These are phyloP conservation scores for Marchantia polymorpha DNA, from an alignment of 225 moss, liverwort and hornwort species.

Conservation along the genomic window DNA sequence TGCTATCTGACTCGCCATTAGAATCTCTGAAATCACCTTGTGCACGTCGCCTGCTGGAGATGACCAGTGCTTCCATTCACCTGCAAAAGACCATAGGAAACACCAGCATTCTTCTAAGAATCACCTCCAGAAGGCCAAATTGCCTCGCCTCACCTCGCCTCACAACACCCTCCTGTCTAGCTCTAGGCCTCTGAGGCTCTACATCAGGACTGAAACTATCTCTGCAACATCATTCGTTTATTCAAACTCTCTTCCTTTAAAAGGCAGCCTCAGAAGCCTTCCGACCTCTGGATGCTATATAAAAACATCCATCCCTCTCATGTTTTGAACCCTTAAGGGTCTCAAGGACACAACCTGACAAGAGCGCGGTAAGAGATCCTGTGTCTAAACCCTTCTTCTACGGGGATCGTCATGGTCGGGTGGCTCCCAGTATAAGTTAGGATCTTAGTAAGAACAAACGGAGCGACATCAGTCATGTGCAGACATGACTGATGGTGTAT, in stretches of 20 bases:
- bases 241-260: not conserved
- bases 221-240: not conserved
- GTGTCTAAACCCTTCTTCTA: not conserved
- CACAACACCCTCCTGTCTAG: not conserved
- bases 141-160: not conserved
- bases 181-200: not conserved
- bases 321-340: not conserved
- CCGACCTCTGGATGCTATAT: not conserved
- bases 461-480: not conserved
- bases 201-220: not conserved
- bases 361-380: not conserved
- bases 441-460: not conserved
- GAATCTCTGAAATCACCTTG: conserved; percentile 67
- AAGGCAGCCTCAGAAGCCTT: not conserved
- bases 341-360: not conserved
- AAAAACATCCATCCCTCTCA: not conserved
- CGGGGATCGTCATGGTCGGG: conserved; percentile 11
- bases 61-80: conserved; percentile 78
- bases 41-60: conserved; percentile 67
- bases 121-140: not conserved
- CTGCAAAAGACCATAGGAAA: conserved; percentile 22
- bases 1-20: conserved; percentile 63
- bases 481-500: not conserved
- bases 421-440: not conserved
- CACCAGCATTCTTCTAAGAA: not conserved